These are phyloP conservation scores for Plantago coronopus DNA, from an alignment of 305 asterid species.

Conservation along the genomic window DNA sequence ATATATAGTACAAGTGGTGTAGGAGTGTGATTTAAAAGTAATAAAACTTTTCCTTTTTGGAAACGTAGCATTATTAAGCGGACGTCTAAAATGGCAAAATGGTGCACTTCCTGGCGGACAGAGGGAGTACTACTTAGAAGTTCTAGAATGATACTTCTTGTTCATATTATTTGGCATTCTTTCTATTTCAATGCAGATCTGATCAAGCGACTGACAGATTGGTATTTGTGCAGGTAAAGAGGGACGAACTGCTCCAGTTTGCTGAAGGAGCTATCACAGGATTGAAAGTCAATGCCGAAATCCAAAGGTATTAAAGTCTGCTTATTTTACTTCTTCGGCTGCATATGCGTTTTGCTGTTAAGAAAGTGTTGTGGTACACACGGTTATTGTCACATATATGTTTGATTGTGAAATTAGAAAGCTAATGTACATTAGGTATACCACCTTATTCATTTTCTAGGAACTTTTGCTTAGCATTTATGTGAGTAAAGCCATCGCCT, in stretches of 20 bases:
- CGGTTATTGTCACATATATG: no score
- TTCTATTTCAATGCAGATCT: neutral
- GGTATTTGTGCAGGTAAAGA: slow-evolving; percentile 63
- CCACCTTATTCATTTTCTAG: neutral
- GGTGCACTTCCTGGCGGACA: no score
- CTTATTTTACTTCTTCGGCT: slow-evolving; percentile 18
- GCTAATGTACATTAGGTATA: neutral
- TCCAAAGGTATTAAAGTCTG: slow-evolving; percentile 53
- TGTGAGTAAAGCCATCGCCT: no score
- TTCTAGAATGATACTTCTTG: neutral
- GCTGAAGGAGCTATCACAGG: slow-evolving; percentile 97
- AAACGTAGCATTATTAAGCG: no score
- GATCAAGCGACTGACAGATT: slow-evolving; percentile 27
- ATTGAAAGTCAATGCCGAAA: slow-evolving; percentile 79
- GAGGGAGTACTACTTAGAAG: neutral
- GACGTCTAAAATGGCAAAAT: no score
- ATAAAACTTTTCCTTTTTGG: no score
- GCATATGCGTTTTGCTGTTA: slow-evolving; percentile 5
- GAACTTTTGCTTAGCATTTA: neutral
- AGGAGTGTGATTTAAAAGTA: no score
- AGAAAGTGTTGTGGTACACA: no score
- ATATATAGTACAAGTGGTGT: no score
- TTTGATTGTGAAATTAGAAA: no score
- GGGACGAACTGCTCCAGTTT: slow-evolving; percentile 95
- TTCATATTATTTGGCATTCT: neutral